Evolutionary conservation across 2,329 filamentous ascomycete species (phyloP), one percentile per base, ranked within the genome.

Genomic region (Botryotinia narcissicola): DNA sequence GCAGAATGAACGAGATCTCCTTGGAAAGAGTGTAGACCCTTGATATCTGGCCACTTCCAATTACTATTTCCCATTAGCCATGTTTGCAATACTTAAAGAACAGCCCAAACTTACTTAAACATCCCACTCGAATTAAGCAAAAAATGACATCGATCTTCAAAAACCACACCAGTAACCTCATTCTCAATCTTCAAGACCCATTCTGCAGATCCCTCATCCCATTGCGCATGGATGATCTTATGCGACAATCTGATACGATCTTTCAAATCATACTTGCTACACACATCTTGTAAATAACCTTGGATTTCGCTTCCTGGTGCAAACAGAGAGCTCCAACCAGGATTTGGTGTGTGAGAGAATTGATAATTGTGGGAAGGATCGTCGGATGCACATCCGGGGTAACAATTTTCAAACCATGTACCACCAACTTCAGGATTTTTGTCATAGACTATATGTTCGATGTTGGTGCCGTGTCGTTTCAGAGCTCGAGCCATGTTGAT

Each of bases 11-110:
- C 83, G 0, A 91, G 81, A 0, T 84, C 74, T 0, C 89, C 89
- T 78, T 86, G 74, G 71, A 77, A 78, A 44, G 60, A 59, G 44
- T 76, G 51, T 25, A 90, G 84, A 0, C 89, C 89, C 1, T 86
- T 85, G 75, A 90, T 90, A 42, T 88, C 82, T 0, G 90, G 90
- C 2, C 91, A 81, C 74, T 86, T 88, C 89, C 89, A 92, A 20
- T 86, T 86, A 76, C 76, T 78, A 18, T 59, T 5, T 18, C 4
- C 42, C 71, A 14, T 71, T 37, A 70, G 37, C 29, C 64, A 25
- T 1, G 12, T n/a, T 16, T 61, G 0, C 1, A 40, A 25, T 0
- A 40, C 44, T 46, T 5, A 20, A 20, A 22, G n/a, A 5, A 40
- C 4, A 35, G 10, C 10, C 32, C 16, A 54, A 40, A 78, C 85